Evolutionary conservation across 2,329 filamentous ascomycete species (phyloP), one percentile per base, ranked within the genome.

Genomic region (Incumbomyces lentus): DNA sequence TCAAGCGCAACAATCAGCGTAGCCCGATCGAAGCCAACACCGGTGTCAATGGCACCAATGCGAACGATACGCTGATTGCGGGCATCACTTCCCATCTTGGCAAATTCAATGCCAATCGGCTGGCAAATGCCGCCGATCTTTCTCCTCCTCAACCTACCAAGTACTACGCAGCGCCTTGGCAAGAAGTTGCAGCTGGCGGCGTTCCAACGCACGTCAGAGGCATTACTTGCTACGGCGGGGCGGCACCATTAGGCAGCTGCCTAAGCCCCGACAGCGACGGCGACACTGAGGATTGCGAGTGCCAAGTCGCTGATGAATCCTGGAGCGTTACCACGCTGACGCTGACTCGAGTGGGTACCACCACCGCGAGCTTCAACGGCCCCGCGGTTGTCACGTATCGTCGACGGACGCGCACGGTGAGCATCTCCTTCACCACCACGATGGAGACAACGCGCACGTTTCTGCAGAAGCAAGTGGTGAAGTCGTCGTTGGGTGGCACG

Each of bases 141-240:
- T 19, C 14, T 17, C 41, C 41, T 26, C 41, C 41, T 18, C 30
- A 35, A 26, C 41, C 41, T 6, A 44, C 41, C 19, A 44, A 36
- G 12, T 54, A 49, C 35, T 57, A 50, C 43, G 45, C 43, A 14
- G 54, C 54, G 1, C 50, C 46, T 22, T 57, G 55, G 54, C 49
- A 50, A 14, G 54, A 56, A 19, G 40, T 56, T 6, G 30, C 40
- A 2, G 39, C 43, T 19, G 37, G 40, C 6, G 40, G 38, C 2
- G 35, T 54, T 16, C 55, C 55, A 4, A 32, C 12, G 6, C 6
- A 37, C 6, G 54, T 57, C 8, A 22, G 31, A 29, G 54, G 51
- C 11, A 35, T 49, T 26, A 36, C 32, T 17, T 44, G 41, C 18
- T 22, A 33, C n/a, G 41, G 41, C 3, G 41, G 41, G 12, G 31